Percentiles rank a stretch among this genome's conserved stretches.
Evolutionary conservation across 805 yeast genomes (phyloP).

Genomic region (Tetrapisispora arboricola): DNA sequence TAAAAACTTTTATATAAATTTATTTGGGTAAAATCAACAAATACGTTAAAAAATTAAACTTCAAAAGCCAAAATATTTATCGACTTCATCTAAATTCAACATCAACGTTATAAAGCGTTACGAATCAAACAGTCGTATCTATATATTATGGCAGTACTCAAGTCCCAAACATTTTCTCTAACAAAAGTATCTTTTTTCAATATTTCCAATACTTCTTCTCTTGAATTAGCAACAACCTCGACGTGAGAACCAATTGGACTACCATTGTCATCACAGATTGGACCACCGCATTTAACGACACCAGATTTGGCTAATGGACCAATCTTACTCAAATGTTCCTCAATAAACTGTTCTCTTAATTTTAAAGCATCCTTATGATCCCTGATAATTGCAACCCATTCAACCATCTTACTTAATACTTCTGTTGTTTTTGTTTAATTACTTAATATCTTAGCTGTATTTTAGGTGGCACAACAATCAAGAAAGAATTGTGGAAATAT

Average conservation of each 20-base stretch:
- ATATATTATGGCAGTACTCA: constrained; percentile 47
- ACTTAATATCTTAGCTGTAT: too few species aligned
- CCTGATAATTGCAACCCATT: constrained; percentile 58
- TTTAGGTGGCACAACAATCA: too few species aligned
- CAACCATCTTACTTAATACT: constrained; percentile 33
- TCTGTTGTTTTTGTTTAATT: neutral
- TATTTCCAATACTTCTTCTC: constrained; percentile 54
- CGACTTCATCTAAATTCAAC: neutral
- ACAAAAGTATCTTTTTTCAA: constrained; percentile 56
- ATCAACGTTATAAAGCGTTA: constrained; percentile 14
- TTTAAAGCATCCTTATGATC: constrained; percentile 55
- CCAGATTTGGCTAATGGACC: constrained; percentile 36
- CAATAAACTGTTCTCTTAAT: constrained; percentile 39
- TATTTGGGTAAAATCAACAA: too few species aligned
- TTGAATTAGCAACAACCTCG: constrained; percentile 52
- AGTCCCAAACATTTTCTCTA: constrained; percentile 66
- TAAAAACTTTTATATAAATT: too few species aligned
- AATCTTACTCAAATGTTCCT: constrained; percentile 42
- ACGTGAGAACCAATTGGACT: constrained; percentile 53
- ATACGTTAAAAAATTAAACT: too few species aligned
- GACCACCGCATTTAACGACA: constrained; percentile 40
- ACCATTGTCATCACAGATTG: constrained; percentile 38
- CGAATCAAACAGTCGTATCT: constrained; percentile 44
- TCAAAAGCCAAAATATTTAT: too few species aligned
- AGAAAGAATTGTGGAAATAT: too few species aligned